Base-by-base conservation (phyloP, 2,329 filamentous ascomycete species). In the Aspergillus clavatus region DNA sequence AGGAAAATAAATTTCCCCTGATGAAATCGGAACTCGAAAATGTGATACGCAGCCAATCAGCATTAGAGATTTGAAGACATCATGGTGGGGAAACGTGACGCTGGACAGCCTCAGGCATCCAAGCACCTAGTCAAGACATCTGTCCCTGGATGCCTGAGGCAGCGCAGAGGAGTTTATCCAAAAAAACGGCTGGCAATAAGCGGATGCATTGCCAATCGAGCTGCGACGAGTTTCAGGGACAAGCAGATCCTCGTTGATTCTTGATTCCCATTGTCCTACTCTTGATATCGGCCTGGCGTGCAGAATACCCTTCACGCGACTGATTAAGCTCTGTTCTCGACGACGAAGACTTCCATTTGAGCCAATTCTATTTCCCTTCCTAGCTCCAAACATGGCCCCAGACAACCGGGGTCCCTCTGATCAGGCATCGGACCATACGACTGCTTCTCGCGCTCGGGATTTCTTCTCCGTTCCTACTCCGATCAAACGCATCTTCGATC, bases 401-500 rank as follows among this genome's bases (percentile, higher is more conserved):
- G 56, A 58, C 50, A 46, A 43, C 46, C 48, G 45, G 41, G 56
- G 59, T 53, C 48, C 41, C 40, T 50, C 46, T 49, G 52, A 46
- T 53, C 57, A 53, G 48, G 51, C 37, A 50, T 52, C 57, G 43
- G 55, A 56, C 46, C 53, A 52, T 46, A 51, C 55, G 27, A 38
- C 38, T 27, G 40, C 48, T 19, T 46, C 52, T 22, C 54, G 54
- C 43, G 46, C 58, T 33, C 57, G 56, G 37, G 59, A 65, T 38
- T 60, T 68, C 47, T 70, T 72, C 50, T 61, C 65, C 16, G 57
- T 74, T 10, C 91, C 93, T 6, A 70, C 78, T 8, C 86, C 88
- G 14, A 76, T 97, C 56, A 89, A 88, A 67, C 78, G 78, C 41
- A 76, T 97, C 47, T 98, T 97, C 73, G 84, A 91, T 67, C 74